These are phyloP conservation scores for Chloranthus sessilifolius DNA, from an alignment of 164 flowering plant genomes.

Conservation along the genomic window DNA sequence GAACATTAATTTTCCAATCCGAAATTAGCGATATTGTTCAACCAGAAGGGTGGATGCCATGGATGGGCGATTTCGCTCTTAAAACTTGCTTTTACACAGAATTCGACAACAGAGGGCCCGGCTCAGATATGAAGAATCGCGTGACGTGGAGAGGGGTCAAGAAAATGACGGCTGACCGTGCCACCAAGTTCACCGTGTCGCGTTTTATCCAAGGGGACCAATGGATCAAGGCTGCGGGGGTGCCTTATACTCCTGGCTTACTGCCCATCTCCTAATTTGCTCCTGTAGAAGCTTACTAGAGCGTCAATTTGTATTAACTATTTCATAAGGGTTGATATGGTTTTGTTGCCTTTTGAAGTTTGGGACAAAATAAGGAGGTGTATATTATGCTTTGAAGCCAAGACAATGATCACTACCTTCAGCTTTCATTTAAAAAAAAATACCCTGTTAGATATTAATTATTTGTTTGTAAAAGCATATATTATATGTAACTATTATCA, in stretches of 20 bases:
- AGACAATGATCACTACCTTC: no score
- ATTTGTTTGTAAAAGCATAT: no score
- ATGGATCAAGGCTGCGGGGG: slow-evolving; percentile 2
- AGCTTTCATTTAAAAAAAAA: no score
- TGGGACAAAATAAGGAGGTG: no score
- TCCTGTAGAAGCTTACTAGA: no score
- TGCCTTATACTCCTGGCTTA: not conserved
- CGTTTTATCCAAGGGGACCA: not conserved
- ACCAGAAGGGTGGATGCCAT: slow-evolving; percentile 1
- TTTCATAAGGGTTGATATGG: no score
- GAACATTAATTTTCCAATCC: slow-evolving; percentile 1
- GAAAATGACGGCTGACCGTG: not conserved
- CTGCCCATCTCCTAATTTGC: no score
- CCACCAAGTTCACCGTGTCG: not conserved
- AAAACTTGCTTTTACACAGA: not conserved
- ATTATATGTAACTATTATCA: no score
- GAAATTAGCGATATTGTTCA: not conserved
- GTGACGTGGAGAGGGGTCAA: slow-evolving; percentile 3
- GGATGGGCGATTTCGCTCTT: not conserved
- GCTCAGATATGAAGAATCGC: not conserved
- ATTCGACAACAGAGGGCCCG: not conserved
- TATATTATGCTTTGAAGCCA: no score
- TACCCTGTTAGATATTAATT: no score
- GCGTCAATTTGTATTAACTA: no score
- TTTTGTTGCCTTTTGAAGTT: no score